These are phyloP conservation scores for Chalaropsis ovoidea DNA, from an alignment of 2,329 filamentous ascomycete species.

Conservation along the genomic window DNA sequence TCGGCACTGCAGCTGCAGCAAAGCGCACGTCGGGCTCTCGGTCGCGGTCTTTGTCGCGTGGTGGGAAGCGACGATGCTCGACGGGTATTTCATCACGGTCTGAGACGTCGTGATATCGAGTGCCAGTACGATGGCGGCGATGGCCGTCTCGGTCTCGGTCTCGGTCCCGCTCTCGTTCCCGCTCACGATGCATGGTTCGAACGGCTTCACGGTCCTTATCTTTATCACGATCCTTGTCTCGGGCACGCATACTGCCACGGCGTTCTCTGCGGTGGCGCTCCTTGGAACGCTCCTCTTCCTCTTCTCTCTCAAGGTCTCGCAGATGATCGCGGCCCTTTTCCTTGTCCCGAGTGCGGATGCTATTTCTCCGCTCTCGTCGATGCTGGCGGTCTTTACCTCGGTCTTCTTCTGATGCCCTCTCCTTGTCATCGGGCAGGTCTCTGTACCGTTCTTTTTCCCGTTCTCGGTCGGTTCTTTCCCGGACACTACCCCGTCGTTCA, in stretches of 20 bases:
- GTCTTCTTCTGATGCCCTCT: conserved; percentile 20
- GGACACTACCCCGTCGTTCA: conserved; percentile 25
- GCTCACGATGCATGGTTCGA: conserved; percentile 13
- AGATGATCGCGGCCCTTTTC: conserved; percentile 25
- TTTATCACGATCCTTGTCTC: conserved; percentile 20
- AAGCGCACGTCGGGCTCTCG: conserved; percentile 25
- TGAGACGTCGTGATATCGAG: conserved; percentile 20
- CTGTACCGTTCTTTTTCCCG: conserved; percentile 19
- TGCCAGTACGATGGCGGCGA: conserved; percentile 16
- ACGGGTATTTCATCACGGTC: conserved; percentile 26
- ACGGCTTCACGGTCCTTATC: conserved; percentile 22
- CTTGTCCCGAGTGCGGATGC: conserved; percentile 24
- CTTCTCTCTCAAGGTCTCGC: conserved; percentile 26
- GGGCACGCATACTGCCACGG: conserved; percentile 21
- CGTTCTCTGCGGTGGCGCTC: conserved; percentile 23
- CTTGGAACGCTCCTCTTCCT: conserved; percentile 16
- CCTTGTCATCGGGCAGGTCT: conserved; percentile 12
- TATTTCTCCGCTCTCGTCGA: conserved; percentile 23
- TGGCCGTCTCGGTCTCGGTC: conserved; percentile 23
- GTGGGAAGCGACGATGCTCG: conserved; percentile 15
- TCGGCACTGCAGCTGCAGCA: not conserved
- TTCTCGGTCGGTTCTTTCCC: conserved; percentile 23
- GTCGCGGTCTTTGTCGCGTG: conserved; percentile 26
- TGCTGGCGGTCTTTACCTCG: conserved; percentile 22
- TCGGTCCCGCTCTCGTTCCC: conserved; percentile 29